Conservation (phyloP, 192 early-diverging fungal species). For the Coemansia sp. region DNA sequence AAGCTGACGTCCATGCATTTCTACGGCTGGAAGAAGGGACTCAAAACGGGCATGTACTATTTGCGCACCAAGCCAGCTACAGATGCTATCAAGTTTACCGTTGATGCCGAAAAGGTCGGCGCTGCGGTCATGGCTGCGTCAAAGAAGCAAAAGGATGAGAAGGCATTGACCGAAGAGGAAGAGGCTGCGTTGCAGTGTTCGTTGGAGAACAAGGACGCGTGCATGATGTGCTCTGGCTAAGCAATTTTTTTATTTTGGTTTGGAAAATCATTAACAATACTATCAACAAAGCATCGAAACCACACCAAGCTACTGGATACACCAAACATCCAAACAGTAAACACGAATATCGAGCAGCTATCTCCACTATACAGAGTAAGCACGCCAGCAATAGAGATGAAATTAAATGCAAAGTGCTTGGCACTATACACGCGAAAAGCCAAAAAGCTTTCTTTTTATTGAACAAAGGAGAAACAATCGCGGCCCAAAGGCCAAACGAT, state of each 20-base stretch:
- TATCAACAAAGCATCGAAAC: no score
- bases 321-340: no score
- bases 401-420: no score
- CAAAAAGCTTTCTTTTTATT: no score
- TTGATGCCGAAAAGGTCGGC: constrained; percentile 73
- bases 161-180: constrained; percentile 56
- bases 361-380: no score
- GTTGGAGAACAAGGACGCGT: constrained; percentile 90
- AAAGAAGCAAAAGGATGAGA: constrained; percentile 13
- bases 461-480: no score
- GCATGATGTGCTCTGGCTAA: constrained; percentile 86
- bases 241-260: constrained; percentile 4
- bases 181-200: constrained; percentile 81
- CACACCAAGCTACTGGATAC: no score
- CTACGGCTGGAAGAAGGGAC: constrained; percentile 95
- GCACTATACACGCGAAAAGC: no score
- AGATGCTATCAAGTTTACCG: constrained; percentile 98
- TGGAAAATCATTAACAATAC: not conserved
- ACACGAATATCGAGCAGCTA: no score
- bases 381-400: no score
- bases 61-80: constrained; percentile 92
- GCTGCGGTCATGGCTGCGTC: constrained; percentile 44
- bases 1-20: constrained; percentile 98
- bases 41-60: constrained; percentile 99
- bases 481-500: no score